Evolutionary conservation across 805 yeast genomes (phyloP).

Genomic region (Metschnikowia gelsemii): DNA sequence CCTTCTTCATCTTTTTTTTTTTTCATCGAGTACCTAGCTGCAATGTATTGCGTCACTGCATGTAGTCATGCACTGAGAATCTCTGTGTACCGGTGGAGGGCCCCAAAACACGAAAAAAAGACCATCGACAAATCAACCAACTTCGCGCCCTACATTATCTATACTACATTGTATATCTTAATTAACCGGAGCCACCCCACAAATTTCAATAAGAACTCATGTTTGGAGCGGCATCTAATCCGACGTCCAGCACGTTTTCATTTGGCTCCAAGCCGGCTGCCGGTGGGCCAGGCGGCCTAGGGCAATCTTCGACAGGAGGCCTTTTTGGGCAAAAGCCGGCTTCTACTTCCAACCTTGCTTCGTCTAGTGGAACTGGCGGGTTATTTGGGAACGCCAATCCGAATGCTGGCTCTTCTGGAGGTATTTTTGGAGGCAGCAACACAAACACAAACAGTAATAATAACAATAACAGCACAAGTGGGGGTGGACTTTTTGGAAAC

Average conservation of each 20-base stretch:
- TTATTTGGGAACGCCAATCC: slow-evolving; percentile 12
- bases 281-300: slow-evolving; percentile 2
- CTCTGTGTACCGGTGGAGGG: no score
- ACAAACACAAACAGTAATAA: slow-evolving; percentile 10
- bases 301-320: slow-evolving; percentile 8
- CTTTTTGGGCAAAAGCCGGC: slow-evolving; percentile 17
- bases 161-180: no score
- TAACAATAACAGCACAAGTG: slow-evolving; percentile 3
- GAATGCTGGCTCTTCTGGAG: slow-evolving; percentile 10
- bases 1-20: no score
- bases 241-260: slow-evolving; percentile 10
- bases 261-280: slow-evolving; percentile 13
- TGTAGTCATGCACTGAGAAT: no score
- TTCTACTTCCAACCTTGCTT: slow-evolving; percentile 2
- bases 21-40: no score
- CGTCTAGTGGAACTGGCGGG: slow-evolving; percentile 11
- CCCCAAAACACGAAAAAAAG: no score
- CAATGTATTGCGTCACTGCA: no score
- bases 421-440: slow-evolving; percentile 13
- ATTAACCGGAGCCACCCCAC: not conserved
- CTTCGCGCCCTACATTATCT: no score
- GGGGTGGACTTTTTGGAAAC: slow-evolving; percentile 16
- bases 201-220: slow-evolving; percentile 6
- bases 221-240: slow-evolving; percentile 18
- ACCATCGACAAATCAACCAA: no score